Percentiles rank a stretch among this genome's conserved stretches.
phyloP scores from a whole-genome alignment of 2,329 filamentous ascomycete genomes.

The Mollisia scopiformis region DNA sequence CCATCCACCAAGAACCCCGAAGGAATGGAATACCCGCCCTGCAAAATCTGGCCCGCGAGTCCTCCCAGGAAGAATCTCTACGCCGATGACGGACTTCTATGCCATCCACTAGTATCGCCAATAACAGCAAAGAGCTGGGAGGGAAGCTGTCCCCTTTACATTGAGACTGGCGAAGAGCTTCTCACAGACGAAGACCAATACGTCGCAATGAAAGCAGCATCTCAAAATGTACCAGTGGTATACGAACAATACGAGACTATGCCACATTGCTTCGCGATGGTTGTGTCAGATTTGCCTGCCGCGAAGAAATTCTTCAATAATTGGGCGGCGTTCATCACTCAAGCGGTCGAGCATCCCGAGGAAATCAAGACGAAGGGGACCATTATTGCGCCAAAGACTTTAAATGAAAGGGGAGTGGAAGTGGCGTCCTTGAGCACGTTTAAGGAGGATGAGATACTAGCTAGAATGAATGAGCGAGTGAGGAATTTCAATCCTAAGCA shows the following conservation, averaged over 20 bases:
- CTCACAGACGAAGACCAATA: conserved; percentile 69
- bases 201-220: conserved; percentile 57
- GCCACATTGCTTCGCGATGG: conserved; percentile 73
- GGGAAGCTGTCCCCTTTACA: conserved; percentile 66
- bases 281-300: conserved; percentile 52
- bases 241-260: conserved; percentile 79
- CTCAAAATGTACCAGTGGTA: conserved; percentile 61
- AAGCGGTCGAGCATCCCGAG: conserved; percentile 35
- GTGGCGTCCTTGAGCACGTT: conserved; percentile 47
- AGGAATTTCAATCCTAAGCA: conserved; percentile 29
- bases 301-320: conserved; percentile 55
- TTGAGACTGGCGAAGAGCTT: conserved; percentile 72
- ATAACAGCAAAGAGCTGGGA: conserved; percentile 62
- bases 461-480: conserved; percentile 40
- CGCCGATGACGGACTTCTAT: conserved; percentile 53
- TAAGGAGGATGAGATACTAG: conserved; percentile 46
- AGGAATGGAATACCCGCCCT: conserved; percentile 45
- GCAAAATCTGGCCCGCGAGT: conserved; percentile 58
- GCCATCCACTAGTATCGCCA: conserved; percentile 71
- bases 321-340: conserved; percentile 59
- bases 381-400: conserved; percentile 52
- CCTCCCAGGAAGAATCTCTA: conserved; percentile 59
- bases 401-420: conserved; percentile 51
- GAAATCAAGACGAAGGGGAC: conserved; percentile 43
- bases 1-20: conserved; percentile 38